Evolutionary conservation across 164 flowering plant genomes (phyloP).

Genomic region (Annona squamosa): DNA sequence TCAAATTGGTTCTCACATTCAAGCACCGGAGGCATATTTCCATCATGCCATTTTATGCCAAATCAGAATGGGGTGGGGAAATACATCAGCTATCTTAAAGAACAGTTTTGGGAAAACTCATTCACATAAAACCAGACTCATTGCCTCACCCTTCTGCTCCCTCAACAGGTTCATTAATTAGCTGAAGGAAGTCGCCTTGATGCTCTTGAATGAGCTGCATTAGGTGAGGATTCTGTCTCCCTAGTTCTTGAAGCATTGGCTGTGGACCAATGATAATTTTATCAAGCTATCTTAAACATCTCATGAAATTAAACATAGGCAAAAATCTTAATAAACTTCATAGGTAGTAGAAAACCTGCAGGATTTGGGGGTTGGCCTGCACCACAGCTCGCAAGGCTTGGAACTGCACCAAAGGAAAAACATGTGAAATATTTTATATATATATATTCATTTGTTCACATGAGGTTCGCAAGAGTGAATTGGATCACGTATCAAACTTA

Average conservation of each 20-base stretch:
- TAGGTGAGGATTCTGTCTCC: slow-evolving; percentile 71
- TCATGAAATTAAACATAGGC: neutral
- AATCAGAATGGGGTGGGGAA: too few relatives aligned
- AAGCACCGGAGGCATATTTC: too few relatives aligned
- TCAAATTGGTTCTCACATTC: too few relatives aligned
- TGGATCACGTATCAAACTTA: too few relatives aligned
- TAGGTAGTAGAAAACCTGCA: slow-evolving; percentile 35
- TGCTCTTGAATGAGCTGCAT: slow-evolving; percentile 74
- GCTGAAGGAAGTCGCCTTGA: slow-evolving; percentile 66
- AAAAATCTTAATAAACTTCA: neutral
- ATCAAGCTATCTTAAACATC: neutral
- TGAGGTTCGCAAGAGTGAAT: too few relatives aligned
- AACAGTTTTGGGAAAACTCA: too few relatives aligned
- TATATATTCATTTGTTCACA: too few relatives aligned
- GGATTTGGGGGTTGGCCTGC: slow-evolving; percentile 65
- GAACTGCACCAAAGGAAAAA: slow-evolving; percentile 31
- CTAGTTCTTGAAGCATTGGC: slow-evolving; percentile 85
- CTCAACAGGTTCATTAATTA: slow-evolving; percentile 72
- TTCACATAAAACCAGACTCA: neutral
- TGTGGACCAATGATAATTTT: slow-evolving; percentile 10
- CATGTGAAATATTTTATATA: neutral
- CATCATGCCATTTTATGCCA: too few relatives aligned
- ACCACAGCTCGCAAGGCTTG: slow-evolving; percentile 67
- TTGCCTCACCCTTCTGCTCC: slow-evolving; percentile 50
- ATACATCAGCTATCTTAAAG: too few relatives aligned